A percentile compares a stretch with the other conserved stretches of the same genome.
phyloP scores from a whole-genome alignment of 306 rosid species.

The Cucumis sativus region Cucumber_9930_V3 NC_026658.2:1814501-1815000 shows the following conservation, averaged over 20 bases:
- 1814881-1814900: neutral
- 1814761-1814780: slow-evolving; percentile 11
- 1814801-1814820: slow-evolving; percentile 49
- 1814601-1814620: too few species aligned
- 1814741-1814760: neutral
- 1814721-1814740: neutral
- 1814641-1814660: too few species aligned
- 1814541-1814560: slow-evolving; percentile 20
- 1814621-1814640: too few species aligned
- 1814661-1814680: too few species aligned
- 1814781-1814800: slow-evolving; percentile 49
- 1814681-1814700: too few species aligned
- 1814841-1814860: slow-evolving; percentile 57
- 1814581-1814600: too few species aligned
- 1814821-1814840: slow-evolving; percentile 40
- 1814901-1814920: neutral
- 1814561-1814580: neutral
- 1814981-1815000: slow-evolving; percentile 64
- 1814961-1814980: slow-evolving; percentile 69
- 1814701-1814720: neutral
- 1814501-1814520: slow-evolving; percentile 41
- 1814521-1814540: slow-evolving; percentile 36
- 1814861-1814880: neutral
- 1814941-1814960: slow-evolving; percentile 41
- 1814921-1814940: slow-evolving; percentile 9